A percentile compares a stretch with the other conserved stretches of the same genome.
Conservation (phyloP, 306 rosid genomes). For the Lathyrus tuberosus region DNA sequence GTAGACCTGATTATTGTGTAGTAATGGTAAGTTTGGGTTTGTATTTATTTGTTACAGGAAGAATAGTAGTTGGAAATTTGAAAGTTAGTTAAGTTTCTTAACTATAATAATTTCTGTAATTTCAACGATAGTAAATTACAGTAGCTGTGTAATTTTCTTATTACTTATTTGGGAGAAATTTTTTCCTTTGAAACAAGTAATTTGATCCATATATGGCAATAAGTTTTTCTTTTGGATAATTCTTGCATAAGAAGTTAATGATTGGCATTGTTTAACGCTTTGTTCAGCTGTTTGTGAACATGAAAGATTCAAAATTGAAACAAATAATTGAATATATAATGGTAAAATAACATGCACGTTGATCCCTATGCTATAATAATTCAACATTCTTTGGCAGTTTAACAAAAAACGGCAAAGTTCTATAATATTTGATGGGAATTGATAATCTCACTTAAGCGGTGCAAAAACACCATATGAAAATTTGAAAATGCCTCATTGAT, state of each 20-base stretch:
- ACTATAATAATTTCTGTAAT: neutral
- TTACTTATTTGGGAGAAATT: constrained; percentile 11
- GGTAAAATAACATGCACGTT: neutral
- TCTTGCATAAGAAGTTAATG: constrained; percentile 15
- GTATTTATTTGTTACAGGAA: constrained; percentile 13
- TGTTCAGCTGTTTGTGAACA: neutral
- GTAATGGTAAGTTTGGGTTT: constrained; percentile 17
- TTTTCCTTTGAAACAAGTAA: neutral
- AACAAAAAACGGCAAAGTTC: neutral
- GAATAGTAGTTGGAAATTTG: constrained; percentile 31
- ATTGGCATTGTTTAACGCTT: constrained; percentile 6
- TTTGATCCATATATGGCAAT: neutral
- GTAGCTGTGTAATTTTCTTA: neutral
- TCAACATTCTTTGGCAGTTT: neutral
- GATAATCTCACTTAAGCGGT: too few species aligned
- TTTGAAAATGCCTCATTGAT: too few species aligned
- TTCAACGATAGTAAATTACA: constrained; percentile 11
- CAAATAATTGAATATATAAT: constrained; percentile 12
- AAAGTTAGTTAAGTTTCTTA: neutral
- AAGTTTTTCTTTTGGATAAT: constrained; percentile 6
- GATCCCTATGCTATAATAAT: constrained; percentile 7
- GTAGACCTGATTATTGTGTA: constrained; percentile 8
- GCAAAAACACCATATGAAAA: too few species aligned
- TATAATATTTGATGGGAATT: neutral
- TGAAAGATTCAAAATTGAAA: neutral